These are phyloP conservation scores for Backusella mclennaniae DNA, from an alignment of 192 early-diverging fungal species.

Conservation along the genomic window DNA sequence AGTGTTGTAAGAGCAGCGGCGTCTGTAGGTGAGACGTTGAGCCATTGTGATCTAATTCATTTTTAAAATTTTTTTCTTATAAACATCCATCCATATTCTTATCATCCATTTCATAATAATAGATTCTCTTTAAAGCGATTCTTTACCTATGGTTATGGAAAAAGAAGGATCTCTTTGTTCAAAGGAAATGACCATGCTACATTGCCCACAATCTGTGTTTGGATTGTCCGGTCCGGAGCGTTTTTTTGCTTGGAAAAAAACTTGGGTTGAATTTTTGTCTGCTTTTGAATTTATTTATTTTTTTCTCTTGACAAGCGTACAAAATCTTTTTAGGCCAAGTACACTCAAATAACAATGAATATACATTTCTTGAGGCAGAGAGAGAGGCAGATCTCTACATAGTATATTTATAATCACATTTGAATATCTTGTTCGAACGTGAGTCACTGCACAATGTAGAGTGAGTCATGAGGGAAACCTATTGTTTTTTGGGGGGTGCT, in stretches of 20 bases:
- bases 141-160: constrained; percentile 23
- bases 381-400: too few relatives aligned
- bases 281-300: not conserved
- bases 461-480: too few relatives aligned
- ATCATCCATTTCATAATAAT: constrained; percentile 10
- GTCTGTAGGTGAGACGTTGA: constrained; percentile 83
- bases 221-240: not conserved
- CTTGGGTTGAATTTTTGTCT: not conserved
- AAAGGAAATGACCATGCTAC: constrained; percentile 1
- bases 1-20: constrained; percentile 87
- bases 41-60: constrained; percentile 49
- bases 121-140: not conserved
- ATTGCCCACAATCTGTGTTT: not conserved
- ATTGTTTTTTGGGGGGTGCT: too few relatives aligned
- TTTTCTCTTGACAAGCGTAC: not conserved
- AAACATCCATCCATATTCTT: not conserved
- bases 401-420: too few relatives aligned
- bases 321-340: too few relatives aligned
- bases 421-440: too few relatives aligned
- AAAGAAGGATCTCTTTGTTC: constrained; percentile 19
- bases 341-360: too few relatives aligned
- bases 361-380: too few relatives aligned
- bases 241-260: not conserved
- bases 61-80: not conserved
- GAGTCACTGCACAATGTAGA: too few relatives aligned